These are phyloP conservation scores for Colletotrichum falcatum DNA, from an alignment of 2,329 filamentous ascomycete species.

Conservation along the genomic window DNA sequence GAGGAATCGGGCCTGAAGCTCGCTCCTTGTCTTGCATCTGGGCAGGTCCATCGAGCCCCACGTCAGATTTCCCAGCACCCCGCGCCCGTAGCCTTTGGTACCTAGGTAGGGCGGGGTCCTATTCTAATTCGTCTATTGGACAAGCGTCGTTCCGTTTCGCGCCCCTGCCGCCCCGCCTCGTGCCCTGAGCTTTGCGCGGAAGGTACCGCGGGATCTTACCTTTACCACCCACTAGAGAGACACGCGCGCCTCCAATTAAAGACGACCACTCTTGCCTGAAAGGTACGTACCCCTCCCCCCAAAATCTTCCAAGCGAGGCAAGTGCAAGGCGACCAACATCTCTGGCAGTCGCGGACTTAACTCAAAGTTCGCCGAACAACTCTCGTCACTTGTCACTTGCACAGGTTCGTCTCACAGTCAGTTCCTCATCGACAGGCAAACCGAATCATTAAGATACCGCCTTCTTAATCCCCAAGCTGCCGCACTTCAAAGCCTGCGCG, in stretches of 20 bases:
- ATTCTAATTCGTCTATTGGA: constrained; percentile 29
- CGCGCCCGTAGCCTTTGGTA: not conserved
- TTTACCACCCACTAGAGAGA: constrained; percentile 1
- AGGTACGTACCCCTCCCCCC: constrained; percentile 37
- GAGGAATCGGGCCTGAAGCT: constrained; percentile 40
- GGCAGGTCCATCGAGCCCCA: constrained; percentile 37
- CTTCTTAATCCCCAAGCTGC: not conserved
- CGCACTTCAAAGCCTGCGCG: not conserved
- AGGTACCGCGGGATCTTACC: constrained; percentile 19
- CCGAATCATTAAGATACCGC: too few species aligned
- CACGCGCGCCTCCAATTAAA: constrained; percentile 3
- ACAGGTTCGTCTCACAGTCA: constrained; percentile 2
- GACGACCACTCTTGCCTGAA: not conserved
- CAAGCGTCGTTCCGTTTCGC: constrained; percentile 18
- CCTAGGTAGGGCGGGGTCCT: constrained; percentile 22
- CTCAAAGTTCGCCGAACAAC: not conserved
- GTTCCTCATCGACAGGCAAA: constrained; percentile 1
- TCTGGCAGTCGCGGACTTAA: constrained; percentile 8
- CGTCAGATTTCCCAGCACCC: constrained; percentile 35
- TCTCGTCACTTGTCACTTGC: too few species aligned
- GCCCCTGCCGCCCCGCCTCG: constrained; percentile 19
- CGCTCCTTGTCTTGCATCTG: constrained; percentile 40
- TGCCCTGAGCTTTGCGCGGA: constrained; percentile 27
- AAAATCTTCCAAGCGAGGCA: constrained; percentile 38
- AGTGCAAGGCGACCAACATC: constrained; percentile 21